Conservation (phyloP, 2,329 filamentous ascomycete species). For the Phialocephala sp. region DNA sequence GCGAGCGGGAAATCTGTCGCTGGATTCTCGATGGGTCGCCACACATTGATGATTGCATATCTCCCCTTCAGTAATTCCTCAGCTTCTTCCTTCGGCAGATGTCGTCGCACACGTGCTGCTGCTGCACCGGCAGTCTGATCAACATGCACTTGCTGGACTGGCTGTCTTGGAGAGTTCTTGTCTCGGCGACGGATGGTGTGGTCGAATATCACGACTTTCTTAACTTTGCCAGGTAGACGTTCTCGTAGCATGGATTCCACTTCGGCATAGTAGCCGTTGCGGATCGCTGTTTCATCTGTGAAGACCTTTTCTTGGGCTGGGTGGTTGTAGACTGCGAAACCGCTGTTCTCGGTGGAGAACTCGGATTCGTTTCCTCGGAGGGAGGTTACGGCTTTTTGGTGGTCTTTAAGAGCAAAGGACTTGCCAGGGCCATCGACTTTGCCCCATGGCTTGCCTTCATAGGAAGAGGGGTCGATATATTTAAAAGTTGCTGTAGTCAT, state of each 20-base stretch:
- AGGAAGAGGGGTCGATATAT: conserved; percentile 63
- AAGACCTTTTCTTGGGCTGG: conserved; percentile 64
- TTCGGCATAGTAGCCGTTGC: conserved; percentile 78
- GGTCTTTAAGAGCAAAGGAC: conserved; percentile 56
- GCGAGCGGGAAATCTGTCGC: conserved; percentile 62
- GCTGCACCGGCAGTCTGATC: conserved; percentile 76
- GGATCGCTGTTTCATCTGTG: conserved; percentile 70
- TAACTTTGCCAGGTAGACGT: conserved; percentile 64
- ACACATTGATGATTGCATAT: conserved; percentile 85
- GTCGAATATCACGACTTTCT: conserved; percentile 77
- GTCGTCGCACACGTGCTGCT: conserved; percentile 67
- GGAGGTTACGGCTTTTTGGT: conserved; percentile 64
- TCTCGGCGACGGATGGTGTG: conserved; percentile 76
- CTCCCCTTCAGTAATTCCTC: conserved; percentile 66
- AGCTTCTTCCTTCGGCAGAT: conserved; percentile 67
- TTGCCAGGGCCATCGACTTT: conserved; percentile 66
- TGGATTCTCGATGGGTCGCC: conserved; percentile 62
- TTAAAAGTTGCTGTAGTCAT: conserved; percentile 66
- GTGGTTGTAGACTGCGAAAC: conserved; percentile 70
- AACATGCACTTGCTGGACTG: conserved; percentile 76
- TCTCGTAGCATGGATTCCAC: conserved; percentile 72
- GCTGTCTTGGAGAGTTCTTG: conserved; percentile 62
- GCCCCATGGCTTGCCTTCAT: conserved; percentile 61
- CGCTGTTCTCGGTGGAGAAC: conserved; percentile 72
- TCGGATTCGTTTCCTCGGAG: conserved; percentile 70